Evolutionary conservation across 768 basidiomycete species (phyloP).

Genomic region (Obba rivulosa): DNA sequence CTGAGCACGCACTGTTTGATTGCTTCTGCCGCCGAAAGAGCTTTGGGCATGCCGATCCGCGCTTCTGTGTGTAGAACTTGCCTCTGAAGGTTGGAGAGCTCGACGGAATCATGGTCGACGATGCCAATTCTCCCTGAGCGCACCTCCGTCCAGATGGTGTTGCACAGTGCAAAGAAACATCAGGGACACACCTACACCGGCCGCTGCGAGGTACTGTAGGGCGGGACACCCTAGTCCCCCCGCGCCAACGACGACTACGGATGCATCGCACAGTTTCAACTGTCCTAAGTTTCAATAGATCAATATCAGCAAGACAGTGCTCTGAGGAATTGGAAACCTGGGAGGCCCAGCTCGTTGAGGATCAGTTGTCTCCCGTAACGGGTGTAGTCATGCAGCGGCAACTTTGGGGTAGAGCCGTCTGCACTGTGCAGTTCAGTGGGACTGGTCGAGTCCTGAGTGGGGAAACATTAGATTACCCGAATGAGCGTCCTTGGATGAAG

Average conservation of each 20-base stretch:
- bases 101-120: constrained; percentile 84
- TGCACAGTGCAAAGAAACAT: constrained; percentile 5
- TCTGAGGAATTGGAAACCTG: constrained; percentile 43
- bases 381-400: constrained; percentile 61
- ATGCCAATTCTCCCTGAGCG: constrained; percentile 73
- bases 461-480: no score
- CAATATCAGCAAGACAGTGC: not conserved
- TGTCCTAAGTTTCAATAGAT: constrained; percentile 51
- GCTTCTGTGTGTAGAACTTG: constrained; percentile 83
- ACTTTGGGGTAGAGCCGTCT: not conserved
- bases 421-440: no score
- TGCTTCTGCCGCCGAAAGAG: constrained; percentile 70
- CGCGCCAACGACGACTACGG: constrained; percentile 86
- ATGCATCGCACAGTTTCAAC: constrained; percentile 67
- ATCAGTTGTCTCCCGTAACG: constrained; percentile 98
- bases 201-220: constrained; percentile 88
- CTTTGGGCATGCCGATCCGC: constrained; percentile 74
- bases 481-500: no score
- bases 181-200: constrained; percentile 72
- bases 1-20: constrained; percentile 48
- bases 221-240: constrained; percentile 96
- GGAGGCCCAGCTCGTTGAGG: constrained; percentile 78
- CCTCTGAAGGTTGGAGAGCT: constrained; percentile 85
- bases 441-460: no score
- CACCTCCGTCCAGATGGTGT: not conserved